Conservation (phyloP, 331 rosid genomes). For the Rosa hybrid region DNA sequence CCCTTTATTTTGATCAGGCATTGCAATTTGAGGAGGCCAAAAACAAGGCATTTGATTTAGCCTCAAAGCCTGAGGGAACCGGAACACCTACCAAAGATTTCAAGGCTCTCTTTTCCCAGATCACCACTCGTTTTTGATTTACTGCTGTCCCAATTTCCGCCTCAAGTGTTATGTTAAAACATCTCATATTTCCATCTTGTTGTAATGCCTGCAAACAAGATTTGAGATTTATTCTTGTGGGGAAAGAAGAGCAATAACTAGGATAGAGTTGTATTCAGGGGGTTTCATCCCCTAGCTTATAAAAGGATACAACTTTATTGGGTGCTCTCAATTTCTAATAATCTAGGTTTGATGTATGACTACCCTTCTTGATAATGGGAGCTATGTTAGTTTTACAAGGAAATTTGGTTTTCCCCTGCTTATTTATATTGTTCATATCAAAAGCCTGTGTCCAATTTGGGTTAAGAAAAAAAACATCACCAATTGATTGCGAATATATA, state of each 20-base stretch:
- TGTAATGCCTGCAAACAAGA: background rate
- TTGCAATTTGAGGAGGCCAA: constrained; percentile 74
- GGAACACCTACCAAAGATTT: constrained; percentile 78
- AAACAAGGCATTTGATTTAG: constrained; percentile 73
- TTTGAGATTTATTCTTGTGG: background rate
- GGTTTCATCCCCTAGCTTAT: background rate
- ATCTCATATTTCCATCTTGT: background rate
- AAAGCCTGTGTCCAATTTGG: too few species aligned
- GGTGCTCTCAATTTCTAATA: background rate
- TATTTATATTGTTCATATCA: too few species aligned
- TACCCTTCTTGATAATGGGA: background rate
- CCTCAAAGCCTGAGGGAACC: constrained; percentile 78
- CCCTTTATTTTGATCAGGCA: constrained; percentile 48
- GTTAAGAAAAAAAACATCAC: too few species aligned
- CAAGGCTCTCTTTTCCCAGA: constrained; percentile 76
- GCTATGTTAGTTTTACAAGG: background rate
- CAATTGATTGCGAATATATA: too few species aligned
- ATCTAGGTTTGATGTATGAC: background rate
- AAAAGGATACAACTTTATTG: background rate
- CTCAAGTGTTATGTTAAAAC: background rate
- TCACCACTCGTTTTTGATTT: constrained; percentile 56
- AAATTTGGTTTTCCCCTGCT: background rate
- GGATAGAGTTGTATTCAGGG: background rate
- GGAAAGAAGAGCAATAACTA: background rate
- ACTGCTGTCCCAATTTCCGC: background rate